These are phyloP conservation scores for Funneliformis geosporum DNA, from an alignment of 192 early-diverging fungal species.

Conservation along the genomic window DNA sequence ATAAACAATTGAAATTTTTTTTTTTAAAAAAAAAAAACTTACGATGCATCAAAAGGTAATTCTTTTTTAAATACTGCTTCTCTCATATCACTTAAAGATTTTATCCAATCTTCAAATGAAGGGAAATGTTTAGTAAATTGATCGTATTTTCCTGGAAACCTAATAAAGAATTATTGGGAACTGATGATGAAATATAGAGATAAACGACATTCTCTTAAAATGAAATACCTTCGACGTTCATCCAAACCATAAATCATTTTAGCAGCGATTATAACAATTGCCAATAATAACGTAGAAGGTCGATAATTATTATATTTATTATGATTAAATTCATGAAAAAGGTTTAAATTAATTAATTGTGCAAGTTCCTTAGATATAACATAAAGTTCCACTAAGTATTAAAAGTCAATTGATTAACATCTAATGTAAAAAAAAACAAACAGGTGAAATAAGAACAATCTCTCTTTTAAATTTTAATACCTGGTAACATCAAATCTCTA, in stretches of 20 bases:
- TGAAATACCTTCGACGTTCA: slow-evolving; percentile 3
- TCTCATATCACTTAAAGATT: background rate
- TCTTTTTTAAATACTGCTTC: background rate
- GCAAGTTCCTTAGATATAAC: slow-evolving; percentile 6
- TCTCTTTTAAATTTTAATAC: background rate
- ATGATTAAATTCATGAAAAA: background rate
- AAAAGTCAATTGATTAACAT: background rate
- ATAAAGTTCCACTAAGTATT: slow-evolving; percentile 20
- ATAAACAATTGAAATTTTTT: background rate
- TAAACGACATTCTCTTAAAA: background rate
- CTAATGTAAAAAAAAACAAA: background rate
- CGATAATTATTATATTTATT: background rate
- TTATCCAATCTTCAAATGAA: slow-evolving; percentile 23
- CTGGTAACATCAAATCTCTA: slow-evolving; percentile 28
- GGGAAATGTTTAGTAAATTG: slow-evolving; percentile 19
- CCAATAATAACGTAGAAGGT: slow-evolving; percentile 6
- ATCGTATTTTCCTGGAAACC: slow-evolving; percentile 16
- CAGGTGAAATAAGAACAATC: background rate
- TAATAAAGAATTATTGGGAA: background rate
- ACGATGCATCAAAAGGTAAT: background rate
- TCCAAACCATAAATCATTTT: slow-evolving; percentile 33
- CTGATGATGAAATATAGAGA: background rate
- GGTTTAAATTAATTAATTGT: slow-evolving; percentile 8
- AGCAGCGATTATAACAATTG: slow-evolving; percentile 2
- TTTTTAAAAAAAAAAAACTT: background rate